These are phyloP conservation scores for Diaporthe ampelina DNA, from an alignment of 2,329 filamentous ascomycete species.

Conservation along the genomic window DNA sequence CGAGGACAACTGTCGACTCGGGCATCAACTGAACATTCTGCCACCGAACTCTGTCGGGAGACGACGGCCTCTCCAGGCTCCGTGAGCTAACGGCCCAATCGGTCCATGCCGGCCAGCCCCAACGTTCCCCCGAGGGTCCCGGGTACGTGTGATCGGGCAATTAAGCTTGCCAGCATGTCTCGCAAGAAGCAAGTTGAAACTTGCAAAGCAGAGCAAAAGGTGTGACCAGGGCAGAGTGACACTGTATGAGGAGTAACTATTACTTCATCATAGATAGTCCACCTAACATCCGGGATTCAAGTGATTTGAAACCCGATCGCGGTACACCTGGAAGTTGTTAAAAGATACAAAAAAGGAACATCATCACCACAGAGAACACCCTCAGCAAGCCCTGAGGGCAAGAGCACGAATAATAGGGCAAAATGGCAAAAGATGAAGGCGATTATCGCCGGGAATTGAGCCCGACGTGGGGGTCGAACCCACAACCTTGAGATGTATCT, in stretches of 20 bases:
- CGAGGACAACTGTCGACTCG: not conserved
- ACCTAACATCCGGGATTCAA: not conserved
- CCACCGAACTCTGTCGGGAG: slow-evolving; percentile 13
- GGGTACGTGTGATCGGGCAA: not conserved
- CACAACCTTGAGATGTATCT: slow-evolving; percentile 39
- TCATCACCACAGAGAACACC: not conserved
- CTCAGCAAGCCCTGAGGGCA: not conserved
- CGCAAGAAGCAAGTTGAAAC: not conserved
- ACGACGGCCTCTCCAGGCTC: not conserved
- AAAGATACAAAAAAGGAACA: not conserved
- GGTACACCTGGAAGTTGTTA: not conserved
- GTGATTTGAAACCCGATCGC: not conserved
- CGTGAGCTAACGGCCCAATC: not conserved
- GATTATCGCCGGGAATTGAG: slow-evolving; percentile 35
- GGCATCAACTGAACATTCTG: slow-evolving; percentile 7
- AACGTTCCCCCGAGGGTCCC: slow-evolving; percentile 3
- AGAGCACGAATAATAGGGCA: not conserved
- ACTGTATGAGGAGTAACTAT: no score
- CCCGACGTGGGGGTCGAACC: slow-evolving; percentile 42
- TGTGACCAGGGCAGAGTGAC: no score
- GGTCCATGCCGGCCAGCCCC: slow-evolving; percentile 11
- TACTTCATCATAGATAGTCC: not conserved
- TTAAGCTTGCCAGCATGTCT: not conserved
- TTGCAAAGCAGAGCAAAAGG: not conserved
- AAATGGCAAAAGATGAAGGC: not conserved